A percentile compares a stretch with the other conserved stretches of the same genome.
Conservation (phyloP, 345 rosid species). For the Gossypium arboreum region DNA sequence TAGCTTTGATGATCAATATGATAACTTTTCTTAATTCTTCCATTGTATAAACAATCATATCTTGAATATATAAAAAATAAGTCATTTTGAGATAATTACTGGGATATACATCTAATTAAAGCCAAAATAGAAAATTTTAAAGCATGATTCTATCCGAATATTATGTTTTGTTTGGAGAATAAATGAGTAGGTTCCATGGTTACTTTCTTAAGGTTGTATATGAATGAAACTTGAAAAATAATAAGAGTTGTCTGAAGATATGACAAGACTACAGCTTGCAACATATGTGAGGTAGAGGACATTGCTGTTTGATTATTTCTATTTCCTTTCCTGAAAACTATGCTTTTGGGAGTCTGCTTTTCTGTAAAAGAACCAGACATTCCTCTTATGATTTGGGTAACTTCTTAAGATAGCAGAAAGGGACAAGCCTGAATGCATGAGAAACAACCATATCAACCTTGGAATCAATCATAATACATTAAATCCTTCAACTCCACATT, state of each 20-base stretch:
- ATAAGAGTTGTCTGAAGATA: not conserved
- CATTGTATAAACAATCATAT: too few relatives aligned
- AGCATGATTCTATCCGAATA: not conserved
- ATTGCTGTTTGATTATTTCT: not conserved
- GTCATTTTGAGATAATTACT: too few relatives aligned
- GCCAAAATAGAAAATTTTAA: not conserved
- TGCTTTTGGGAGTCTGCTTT: not conserved
- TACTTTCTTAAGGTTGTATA: not conserved
- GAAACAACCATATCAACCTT: not conserved
- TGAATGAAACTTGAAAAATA: not conserved
- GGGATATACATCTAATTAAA: not conserved
- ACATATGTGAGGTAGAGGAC: slow-evolving; percentile 28
- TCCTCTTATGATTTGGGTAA: too few relatives aligned
- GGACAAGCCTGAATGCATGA: not conserved
- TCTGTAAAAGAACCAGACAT: not conserved
- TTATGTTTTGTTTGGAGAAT: not conserved
- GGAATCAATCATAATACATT: not conserved
- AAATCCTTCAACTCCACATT: not conserved
- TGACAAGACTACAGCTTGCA: not conserved
- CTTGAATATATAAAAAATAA: too few relatives aligned
- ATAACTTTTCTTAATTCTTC: not conserved
- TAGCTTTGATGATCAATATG: not conserved
- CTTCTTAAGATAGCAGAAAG: not conserved
- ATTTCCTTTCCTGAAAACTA: not conserved
- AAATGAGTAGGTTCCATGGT: not conserved